Conservation (phyloP, 768 basidiomycete species). For the Boletus rubescentipes region DNA sequence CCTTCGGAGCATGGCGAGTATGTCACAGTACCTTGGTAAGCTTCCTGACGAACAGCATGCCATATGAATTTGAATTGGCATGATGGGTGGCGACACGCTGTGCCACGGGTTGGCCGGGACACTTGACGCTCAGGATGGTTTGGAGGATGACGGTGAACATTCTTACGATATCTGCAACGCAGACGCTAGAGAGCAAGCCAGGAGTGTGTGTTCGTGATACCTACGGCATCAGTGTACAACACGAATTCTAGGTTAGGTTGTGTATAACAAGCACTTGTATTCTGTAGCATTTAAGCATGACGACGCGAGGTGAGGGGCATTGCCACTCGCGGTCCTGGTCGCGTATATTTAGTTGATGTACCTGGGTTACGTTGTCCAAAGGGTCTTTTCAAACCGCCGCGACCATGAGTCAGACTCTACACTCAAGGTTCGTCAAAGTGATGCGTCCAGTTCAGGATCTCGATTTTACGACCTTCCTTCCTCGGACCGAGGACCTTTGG, state of each 20-base stretch:
- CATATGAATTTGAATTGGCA: conserved; percentile 22
- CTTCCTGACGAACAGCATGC: background rate
- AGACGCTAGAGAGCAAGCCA: no score
- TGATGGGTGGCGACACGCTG: conserved; percentile 7
- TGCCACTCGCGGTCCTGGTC: no score
- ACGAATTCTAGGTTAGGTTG: no score
- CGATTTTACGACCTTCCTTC: background rate
- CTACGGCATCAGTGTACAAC: no score
- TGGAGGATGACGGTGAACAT: background rate
- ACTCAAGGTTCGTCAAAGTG: background rate
- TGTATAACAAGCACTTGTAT: no score
- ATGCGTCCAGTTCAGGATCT: no score
- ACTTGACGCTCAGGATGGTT: background rate
- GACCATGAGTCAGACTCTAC: no score
- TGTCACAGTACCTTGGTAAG: background rate
- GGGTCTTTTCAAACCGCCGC: background rate
- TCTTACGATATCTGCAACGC: no score
- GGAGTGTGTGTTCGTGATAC: no score
- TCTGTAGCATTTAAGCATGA: background rate
- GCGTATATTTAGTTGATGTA: background rate
- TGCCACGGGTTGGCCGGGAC: background rate
- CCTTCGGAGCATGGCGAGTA: conserved; percentile 1
- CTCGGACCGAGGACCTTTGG: background rate
- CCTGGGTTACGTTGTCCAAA: no score
- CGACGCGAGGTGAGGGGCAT: no score